These are phyloP conservation scores for Solanum hybrid DNA, from an alignment of 305 asterid genomes.

Conservation along the genomic window DNA sequence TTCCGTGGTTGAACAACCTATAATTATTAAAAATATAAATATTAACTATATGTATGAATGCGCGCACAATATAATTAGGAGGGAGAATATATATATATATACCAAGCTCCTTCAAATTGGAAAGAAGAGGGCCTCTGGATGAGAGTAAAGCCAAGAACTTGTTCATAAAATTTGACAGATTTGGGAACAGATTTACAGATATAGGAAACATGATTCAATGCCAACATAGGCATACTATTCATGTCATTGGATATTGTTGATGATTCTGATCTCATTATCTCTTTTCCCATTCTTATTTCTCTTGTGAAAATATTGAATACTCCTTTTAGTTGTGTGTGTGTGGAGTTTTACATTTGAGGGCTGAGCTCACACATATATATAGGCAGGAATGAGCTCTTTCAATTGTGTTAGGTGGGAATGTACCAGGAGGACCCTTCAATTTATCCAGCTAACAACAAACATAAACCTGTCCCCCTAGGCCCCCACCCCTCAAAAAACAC, in stretches of 20 bases:
- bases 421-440: background rate
- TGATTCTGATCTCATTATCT: background rate
- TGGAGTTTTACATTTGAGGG: background rate
- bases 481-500: background rate
- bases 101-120: slow-evolving; percentile 11
- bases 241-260: background rate
- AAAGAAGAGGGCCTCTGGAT: background rate
- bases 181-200: slow-evolving; percentile 1
- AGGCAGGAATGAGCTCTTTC: background rate
- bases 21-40: background rate
- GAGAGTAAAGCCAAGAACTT: slow-evolving; percentile 1
- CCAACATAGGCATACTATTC: background rate
- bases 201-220: slow-evolving; percentile 8
- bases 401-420: background rate
- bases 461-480: background rate
- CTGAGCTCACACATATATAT: background rate
- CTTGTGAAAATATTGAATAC: slow-evolving; percentile 15
- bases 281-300: background rate
- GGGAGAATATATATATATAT: background rate
- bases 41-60: background rate
- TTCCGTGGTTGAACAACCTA: slow-evolving; percentile 86
- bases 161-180: background rate
- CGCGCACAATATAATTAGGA: background rate
- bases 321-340: background rate
- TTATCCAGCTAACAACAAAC: background rate